phyloP scores from a whole-genome alignment of 2,329 filamentous ascomycete genomes.

The Fusarium subglutinans region DNA sequence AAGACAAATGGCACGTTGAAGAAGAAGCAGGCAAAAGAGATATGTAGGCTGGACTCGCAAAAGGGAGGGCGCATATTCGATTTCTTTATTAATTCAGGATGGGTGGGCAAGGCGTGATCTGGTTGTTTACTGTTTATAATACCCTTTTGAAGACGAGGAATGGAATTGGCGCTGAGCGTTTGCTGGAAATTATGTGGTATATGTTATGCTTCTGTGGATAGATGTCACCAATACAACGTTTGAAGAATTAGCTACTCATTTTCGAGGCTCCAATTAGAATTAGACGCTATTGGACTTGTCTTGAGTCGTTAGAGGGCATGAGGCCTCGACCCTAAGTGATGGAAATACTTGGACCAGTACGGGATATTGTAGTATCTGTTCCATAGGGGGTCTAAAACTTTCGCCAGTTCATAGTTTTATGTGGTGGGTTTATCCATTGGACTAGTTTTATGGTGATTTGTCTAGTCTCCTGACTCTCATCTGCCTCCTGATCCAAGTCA shows the following conservation, averaged over 20 bases:
- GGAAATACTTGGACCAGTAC: neutral
- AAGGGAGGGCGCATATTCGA: slow-evolving; percentile 91
- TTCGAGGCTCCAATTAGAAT: neutral
- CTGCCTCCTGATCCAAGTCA: neutral
- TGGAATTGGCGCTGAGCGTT: slow-evolving; percentile 30
- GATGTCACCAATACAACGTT: slow-evolving; percentile 11
- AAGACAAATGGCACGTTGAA: slow-evolving; percentile 89
- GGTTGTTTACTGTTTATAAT: slow-evolving; percentile 34
- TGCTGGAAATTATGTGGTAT: slow-evolving; percentile 2
- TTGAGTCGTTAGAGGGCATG: neutral
- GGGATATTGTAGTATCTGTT: too few species aligned
- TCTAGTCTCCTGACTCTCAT: neutral
- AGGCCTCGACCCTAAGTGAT: neutral
- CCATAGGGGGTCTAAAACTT: neutral
- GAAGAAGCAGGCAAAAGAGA: slow-evolving; percentile 91
- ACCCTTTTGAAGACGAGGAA: slow-evolving; percentile 34
- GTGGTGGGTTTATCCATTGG: neutral
- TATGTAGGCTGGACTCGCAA: slow-evolving; percentile 83
- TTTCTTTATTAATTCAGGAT: slow-evolving; percentile 92
- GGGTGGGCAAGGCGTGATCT: slow-evolving; percentile 82
- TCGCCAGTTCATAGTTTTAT: neutral
- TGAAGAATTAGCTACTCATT: neutral
- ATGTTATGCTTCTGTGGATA: slow-evolving; percentile 6
- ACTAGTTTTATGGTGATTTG: neutral
- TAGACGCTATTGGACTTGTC: neutral